Evolutionary conservation across 176 grass and related monocot genomes (phyloP).

Genomic region (Aegilops bicornis): DNA sequence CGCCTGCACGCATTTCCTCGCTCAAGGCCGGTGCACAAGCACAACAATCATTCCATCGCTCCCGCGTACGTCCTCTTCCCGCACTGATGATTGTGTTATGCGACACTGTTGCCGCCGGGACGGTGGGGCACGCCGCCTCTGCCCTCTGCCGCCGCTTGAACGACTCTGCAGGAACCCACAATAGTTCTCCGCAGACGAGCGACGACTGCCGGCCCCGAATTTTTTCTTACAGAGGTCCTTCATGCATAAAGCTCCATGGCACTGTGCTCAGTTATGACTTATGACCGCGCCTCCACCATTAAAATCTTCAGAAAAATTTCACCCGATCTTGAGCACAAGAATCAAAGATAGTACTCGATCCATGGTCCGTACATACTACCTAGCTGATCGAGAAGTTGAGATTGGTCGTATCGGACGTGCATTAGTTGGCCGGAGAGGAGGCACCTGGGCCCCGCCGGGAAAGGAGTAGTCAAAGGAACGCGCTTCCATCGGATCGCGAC

Average conservation of each 20-base stretch:
- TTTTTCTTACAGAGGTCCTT: not conserved
- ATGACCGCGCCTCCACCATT: not conserved
- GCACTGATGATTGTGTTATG: not conserved
- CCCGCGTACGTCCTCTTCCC: not conserved
- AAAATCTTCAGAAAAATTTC: not conserved
- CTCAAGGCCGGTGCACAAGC: not conserved
- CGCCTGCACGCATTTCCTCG: not conserved
- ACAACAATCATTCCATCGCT: not conserved
- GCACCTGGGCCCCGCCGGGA: not conserved
- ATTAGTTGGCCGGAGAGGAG: not conserved
- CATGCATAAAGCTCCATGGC: not conserved
- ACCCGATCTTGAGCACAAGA: not conserved
- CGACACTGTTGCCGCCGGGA: not conserved
- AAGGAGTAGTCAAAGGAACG: conserved; percentile 27
- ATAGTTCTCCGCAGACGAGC: not conserved
- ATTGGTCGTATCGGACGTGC: not conserved
- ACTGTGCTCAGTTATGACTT: not conserved
- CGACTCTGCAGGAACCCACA: not conserved
- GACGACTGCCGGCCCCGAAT: not conserved
- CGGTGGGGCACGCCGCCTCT: not conserved
- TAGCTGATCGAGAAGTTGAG: not conserved
- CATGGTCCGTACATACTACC: not conserved
- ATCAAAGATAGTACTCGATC: too few relatives aligned
- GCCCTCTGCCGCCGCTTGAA: not conserved
- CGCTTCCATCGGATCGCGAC: not conserved